These are phyloP conservation scores for Cenchrus purpureus DNA, from an alignment of 176 grass and related monocot genomes.

Conservation along the genomic window DNA sequence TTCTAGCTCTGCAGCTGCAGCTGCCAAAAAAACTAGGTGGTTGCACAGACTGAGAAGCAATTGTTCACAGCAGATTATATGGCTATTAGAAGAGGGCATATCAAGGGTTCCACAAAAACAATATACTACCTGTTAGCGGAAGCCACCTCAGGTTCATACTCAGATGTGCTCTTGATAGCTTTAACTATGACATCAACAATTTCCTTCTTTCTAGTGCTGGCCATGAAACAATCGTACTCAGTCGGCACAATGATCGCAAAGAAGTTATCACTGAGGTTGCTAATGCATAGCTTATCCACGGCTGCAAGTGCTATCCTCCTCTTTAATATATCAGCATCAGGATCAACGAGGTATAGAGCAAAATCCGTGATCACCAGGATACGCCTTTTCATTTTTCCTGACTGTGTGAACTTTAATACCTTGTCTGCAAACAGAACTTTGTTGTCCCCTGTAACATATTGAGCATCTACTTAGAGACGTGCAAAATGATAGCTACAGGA, in stretches of 20 bases:
- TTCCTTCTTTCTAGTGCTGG: slow-evolving; percentile 86
- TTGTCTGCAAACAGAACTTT: slow-evolving; percentile 92
- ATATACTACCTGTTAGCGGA: slow-evolving; percentile 89
- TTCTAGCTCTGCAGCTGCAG: background rate
- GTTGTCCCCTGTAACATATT: slow-evolving; percentile 68
- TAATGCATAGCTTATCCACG: slow-evolving; percentile 79
- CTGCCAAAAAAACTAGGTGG: background rate
- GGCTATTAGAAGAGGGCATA: background rate
- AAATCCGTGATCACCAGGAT: slow-evolving; percentile 89
- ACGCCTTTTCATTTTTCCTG: slow-evolving; percentile 91
- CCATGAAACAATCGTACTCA: slow-evolving; percentile 89
- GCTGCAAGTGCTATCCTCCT: slow-evolving; percentile 90
- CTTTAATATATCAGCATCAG: slow-evolving; percentile 85
- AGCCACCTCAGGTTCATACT: slow-evolving; percentile 84
- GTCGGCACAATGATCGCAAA: slow-evolving; percentile 84
- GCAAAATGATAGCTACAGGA: background rate
- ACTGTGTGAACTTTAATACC: slow-evolving; percentile 75
- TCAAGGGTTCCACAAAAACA: slow-evolving; percentile 28
- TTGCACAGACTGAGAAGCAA: background rate
- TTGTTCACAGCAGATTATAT: slow-evolving; percentile 11
- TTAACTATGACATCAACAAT: slow-evolving; percentile 73
- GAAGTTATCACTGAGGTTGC: slow-evolving; percentile 82
- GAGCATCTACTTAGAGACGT: slow-evolving; percentile 2
- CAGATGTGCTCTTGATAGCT: slow-evolving; percentile 76
- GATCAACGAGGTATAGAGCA: slow-evolving; percentile 90